Evolutionary conservation across 768 basidiomycete genomes (phyloP).

Genomic region (Phaffia australis): DNA sequence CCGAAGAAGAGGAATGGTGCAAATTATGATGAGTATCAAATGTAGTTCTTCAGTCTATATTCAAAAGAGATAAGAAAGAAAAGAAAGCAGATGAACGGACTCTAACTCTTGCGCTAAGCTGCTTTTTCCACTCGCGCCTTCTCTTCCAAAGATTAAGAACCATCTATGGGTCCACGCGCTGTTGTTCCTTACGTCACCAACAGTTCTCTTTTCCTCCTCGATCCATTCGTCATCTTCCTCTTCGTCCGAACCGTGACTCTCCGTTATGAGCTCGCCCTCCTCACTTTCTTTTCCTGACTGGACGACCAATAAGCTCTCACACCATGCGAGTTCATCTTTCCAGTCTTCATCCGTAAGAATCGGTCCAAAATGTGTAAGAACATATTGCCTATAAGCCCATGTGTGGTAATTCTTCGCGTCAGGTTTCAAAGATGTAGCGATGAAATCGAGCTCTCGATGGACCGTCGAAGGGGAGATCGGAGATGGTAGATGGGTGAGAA

Average conservation of each 20-base stretch:
- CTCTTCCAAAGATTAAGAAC: slow-evolving; percentile 58
- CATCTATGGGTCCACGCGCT: slow-evolving; percentile 93
- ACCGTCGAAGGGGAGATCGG: slow-evolving; percentile 35
- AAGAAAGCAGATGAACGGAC: slow-evolving; percentile 45
- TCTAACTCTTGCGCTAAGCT: slow-evolving; percentile 58
- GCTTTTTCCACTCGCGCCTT: slow-evolving; percentile 47
- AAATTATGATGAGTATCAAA: neutral
- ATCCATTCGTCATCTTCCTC: slow-evolving; percentile 59
- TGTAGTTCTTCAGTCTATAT: neutral
- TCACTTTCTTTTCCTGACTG: neutral
- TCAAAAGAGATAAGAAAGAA: neutral
- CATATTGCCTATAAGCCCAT: slow-evolving; percentile 95
- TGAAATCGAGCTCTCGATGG: slow-evolving; percentile 61
- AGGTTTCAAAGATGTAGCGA: slow-evolving; percentile 54
- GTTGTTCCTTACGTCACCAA: slow-evolving; percentile 79
- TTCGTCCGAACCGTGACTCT: slow-evolving; percentile 17
- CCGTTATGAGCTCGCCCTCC: slow-evolving; percentile 3
- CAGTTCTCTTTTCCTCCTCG: slow-evolving; percentile 59
- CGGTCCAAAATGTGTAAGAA: slow-evolving; percentile 61
- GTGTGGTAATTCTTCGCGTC: slow-evolving; percentile 99
- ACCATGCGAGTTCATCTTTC: slow-evolving; percentile 34
- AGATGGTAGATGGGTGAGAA: slow-evolving; percentile 32
- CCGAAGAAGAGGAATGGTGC: neutral
- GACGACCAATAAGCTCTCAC: slow-evolving; percentile 32
- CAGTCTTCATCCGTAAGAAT: slow-evolving; percentile 29